Evolutionary conservation across 1,284 basidiomycete species (phyloP).

Genomic region (Microbotryum scabiosae): DNA sequence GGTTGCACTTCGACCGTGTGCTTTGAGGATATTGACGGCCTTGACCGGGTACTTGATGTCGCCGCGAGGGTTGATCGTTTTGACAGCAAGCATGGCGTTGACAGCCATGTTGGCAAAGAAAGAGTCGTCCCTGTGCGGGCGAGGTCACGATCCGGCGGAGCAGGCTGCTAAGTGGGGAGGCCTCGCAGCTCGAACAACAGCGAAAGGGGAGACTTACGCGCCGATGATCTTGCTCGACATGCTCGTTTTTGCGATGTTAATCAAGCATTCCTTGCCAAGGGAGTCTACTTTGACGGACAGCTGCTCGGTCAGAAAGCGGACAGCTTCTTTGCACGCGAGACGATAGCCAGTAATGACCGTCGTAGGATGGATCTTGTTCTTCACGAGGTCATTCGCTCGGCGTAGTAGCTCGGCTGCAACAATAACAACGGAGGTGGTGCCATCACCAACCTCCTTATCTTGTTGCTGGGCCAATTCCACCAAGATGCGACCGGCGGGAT

Average conservation of each 20-base stretch:
- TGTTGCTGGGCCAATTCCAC: conserved; percentile 98
- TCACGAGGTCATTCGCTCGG: conserved; percentile 94
- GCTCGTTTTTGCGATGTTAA: conserved; percentile 96
- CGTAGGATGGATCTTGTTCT: conserved; percentile 97
- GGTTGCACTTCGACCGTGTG: conserved; percentile 89
- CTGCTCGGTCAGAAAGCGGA: conserved; percentile 97
- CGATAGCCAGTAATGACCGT: conserved; percentile 99
- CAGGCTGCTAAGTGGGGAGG: conserved; percentile 3
- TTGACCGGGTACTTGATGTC: conserved; percentile 99
- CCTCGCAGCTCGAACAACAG: too few species aligned
- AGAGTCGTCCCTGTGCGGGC: conserved; percentile 75
- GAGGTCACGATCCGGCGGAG: background rate
- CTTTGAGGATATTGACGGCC: conserved; percentile 98
- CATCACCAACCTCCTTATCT: conserved; percentile 99
- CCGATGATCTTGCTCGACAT: conserved; percentile 99
- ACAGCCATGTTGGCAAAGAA: conserved; percentile 98
- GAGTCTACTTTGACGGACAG: conserved; percentile 89
- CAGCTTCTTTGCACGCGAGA: conserved; percentile 92
- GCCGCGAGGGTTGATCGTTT: conserved; percentile 85
- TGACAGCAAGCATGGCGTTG: conserved; percentile 96
- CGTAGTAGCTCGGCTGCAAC: conserved; percentile 91
- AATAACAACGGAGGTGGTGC: conserved; percentile 97
- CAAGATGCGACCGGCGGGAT: conserved; percentile 63
- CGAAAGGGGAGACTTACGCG: conserved; percentile 54
- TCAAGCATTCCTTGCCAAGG: conserved; percentile 79